Evolutionary conservation across 257 asterid genomes (phyloP), one percentile per base, ranked within the genome.

Genomic region (Scutellaria minor): DNA sequence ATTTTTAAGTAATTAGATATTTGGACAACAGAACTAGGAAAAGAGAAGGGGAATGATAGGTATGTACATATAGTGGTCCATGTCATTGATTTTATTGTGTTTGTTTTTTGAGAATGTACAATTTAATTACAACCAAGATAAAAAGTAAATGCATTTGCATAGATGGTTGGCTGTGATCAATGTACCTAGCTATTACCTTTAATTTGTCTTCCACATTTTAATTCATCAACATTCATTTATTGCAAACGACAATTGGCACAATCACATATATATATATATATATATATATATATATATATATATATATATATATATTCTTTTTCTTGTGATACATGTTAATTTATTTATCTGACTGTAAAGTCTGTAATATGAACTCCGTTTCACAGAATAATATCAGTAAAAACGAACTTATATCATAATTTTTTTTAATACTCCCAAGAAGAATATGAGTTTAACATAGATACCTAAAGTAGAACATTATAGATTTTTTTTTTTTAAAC

Each of bases 41-140:
- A 68, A 66, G 39, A 66, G 13, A 7, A 10, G 48, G 9, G 42
- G 37, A 39, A 66, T 35, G 78, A 67, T 65, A 74, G 60, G 68
- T 66, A 57, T 57, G 79, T 22, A 56, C 22, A 50, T 18, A n/a
- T 47, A 9, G 79, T 68, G 75, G 75, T 68, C 79, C 79, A 51
- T 60, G 2, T 14, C 12, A 68, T 68, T 68, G 64, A 39, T 59
- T n/a, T 68, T 48, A 60, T 67, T 68, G 47, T 51, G 47, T 61
- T 64, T 67, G 64, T 72, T 54, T 60, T 57, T 14, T 4, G 18
- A 9, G 46, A 24, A 54, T 52, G 48, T 24, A 42, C 41, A 44
- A 42, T 53, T 64, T 73, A n/a, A 54, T 72, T 31, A 11, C 9
- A 35, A 54, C 31, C 46, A 56, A 15, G 10, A 66, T 66, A 27